A percentile compares a stretch with the other conserved stretches of the same genome.
Evolutionary conservation across 768 basidiomycete species (phyloP).

Genomic region (Xanthoconium purpureum): DNA sequence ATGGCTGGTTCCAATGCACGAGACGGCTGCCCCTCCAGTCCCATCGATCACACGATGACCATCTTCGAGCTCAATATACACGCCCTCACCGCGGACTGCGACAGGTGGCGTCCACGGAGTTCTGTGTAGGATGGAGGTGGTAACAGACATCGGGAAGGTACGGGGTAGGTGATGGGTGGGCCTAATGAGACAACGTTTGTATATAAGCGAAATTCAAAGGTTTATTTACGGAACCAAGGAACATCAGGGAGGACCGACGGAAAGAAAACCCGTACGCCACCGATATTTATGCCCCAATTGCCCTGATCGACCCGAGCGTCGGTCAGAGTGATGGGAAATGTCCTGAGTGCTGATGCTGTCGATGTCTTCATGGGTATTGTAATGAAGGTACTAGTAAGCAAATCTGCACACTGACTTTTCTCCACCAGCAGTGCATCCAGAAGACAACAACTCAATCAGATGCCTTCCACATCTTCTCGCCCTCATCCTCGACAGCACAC

Average conservation of each 20-base stretch:
- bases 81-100: conserved; percentile 61
- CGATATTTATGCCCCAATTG: not conserved
- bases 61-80: conserved; percentile 69
- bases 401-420: no score
- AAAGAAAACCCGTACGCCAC: not conserved
- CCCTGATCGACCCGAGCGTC: not conserved
- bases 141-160: conserved; percentile 14
- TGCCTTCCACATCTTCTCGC: conserved; percentile 78
- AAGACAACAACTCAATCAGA: conserved; percentile 56
- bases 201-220: not conserved
- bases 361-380: no score
- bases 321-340: not conserved
- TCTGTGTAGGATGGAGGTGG: conserved; percentile 53
- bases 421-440: no score
- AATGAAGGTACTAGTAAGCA: no score
- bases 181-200: not conserved
- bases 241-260: not conserved
- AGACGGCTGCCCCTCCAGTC: conserved; percentile 83
- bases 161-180: not conserved
- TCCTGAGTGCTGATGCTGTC: not conserved
- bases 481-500: conserved; percentile 68
- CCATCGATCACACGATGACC: conserved; percentile 72
- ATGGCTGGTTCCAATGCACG: conserved; percentile 72
- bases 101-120: conserved; percentile 75
- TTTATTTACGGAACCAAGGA: not conserved